Base-by-base conservation (phyloP, 495 filamentous ascomycete genomes). In the Penicillium lagena region DNA sequence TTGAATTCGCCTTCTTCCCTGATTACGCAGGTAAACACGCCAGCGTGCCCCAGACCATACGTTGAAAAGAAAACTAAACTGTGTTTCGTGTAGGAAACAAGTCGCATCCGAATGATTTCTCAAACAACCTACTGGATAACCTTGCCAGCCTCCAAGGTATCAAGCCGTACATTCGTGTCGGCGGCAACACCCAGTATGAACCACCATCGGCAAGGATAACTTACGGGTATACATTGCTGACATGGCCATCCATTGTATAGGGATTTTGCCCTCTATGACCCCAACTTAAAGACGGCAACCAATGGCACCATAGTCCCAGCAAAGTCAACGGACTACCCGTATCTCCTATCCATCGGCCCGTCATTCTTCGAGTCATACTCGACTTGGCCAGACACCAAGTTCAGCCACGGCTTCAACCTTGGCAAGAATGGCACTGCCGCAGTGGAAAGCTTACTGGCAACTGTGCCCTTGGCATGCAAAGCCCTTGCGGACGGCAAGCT, bases 381-480 rank as follows among this genome's bases (percentile, higher is more conserved):
- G 12, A 47, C 54, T 1, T 34, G 47, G 12, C 46, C 40, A 2
- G 22, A 47, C 8, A 40, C 51, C 28, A 32, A 47, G 14, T 57
- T 46, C 30, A 9, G 45, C 1, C 54, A 57, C 31, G 54, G 54
- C 0, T 35, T 57, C 11, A 57, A 57, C 28, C 39, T 50, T 40
- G 46, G 41, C 13, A 46, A 56, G 9, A 56, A 57, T 28, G 27
- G 11, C 1, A 30, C 28, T 7, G 37, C 41, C 27, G 40, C 50
- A 1, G 72, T 73, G 58, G 59, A 75, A n/a, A 74, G 67, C 5
- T 60, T 83, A 4, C 51, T 79, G 5, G 68, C 70, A 11, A 79
- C 79, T 0, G 80, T 77, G 0, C 67, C 76, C 0, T 55, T 80
- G 28, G 82, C 72, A 8, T 87, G 83, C 62, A 78, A 78, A 48